Evolutionary conservation across 805 yeast genomes (phyloP).

Genomic region (Pichia exigua): DNA sequence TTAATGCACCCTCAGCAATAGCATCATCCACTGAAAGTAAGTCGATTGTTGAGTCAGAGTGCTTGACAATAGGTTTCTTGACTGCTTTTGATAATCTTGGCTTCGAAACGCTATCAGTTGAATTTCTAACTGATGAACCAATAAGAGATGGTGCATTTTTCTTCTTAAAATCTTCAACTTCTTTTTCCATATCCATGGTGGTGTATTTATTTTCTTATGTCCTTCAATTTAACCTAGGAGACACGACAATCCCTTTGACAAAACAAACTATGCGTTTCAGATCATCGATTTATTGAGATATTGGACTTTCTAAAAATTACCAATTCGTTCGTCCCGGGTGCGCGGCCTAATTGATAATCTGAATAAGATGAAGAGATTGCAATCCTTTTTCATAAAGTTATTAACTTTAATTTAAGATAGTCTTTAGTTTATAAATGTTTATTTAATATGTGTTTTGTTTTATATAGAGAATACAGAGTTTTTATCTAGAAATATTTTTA

Average conservation of each 20-base stretch:
- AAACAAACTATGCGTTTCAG: too few species aligned
- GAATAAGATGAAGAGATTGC: too few species aligned
- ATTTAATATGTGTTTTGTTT: neutral
- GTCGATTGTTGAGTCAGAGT: conserved; percentile 26
- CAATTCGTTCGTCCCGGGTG: neutral
- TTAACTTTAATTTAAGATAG: neutral
- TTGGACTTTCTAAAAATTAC: too few species aligned
- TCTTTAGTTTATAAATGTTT: neutral
- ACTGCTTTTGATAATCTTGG: conserved; percentile 10
- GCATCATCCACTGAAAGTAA: conserved; percentile 28
- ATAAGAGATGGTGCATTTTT: conserved; percentile 42
- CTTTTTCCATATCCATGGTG: conserved; percentile 43
- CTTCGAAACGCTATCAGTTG: conserved; percentile 11
- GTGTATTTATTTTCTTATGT: neutral
- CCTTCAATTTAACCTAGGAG: too few species aligned
- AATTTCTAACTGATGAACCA: conserved; percentile 38
- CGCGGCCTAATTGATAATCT: too few species aligned
- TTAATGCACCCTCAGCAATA: conserved; percentile 41
- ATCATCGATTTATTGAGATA: too few species aligned
- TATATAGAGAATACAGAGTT: neutral
- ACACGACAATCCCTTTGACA: neutral
- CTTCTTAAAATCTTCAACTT: conserved; percentile 45
- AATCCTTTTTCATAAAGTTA: too few species aligned
- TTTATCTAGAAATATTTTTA: neutral
- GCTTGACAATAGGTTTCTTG: conserved; percentile 35